These are phyloP conservation scores for Boletus tomentosulus DNA, from an alignment of 768 basidiomycete genomes.

Conservation along the genomic window DNA sequence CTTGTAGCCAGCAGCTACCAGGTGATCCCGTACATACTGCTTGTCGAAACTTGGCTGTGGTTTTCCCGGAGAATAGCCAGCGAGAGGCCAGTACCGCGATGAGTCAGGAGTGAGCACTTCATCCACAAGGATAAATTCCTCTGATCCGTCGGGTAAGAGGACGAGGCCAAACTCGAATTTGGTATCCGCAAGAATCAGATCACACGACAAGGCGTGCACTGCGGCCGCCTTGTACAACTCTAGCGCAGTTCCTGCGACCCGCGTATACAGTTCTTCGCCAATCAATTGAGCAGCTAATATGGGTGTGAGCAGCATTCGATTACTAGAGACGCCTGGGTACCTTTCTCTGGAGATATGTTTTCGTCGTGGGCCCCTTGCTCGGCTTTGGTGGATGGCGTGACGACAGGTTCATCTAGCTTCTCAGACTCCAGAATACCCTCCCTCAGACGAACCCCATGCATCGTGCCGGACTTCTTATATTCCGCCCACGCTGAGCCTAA, in stretches of 20 bases:
- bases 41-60: constrained; percentile 93
- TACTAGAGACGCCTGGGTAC: constrained; percentile 32
- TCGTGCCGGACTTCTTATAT: constrained; percentile 82
- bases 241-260: constrained; percentile 58
- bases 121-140: constrained; percentile 82
- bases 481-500: constrained; percentile 94
- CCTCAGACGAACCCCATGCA: constrained; percentile 80
- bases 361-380: constrained; percentile 93
- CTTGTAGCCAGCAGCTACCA: constrained; percentile 66
- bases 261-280: constrained; percentile 58
- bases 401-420: constrained; percentile 75
- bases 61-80: constrained; percentile 65
- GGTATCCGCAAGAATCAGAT: constrained; percentile 94
- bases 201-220: constrained; percentile 63
- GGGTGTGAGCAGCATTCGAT: not conserved
- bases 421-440: constrained; percentile 79
- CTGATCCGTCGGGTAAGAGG: constrained; percentile 31
- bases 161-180: constrained; percentile 98
- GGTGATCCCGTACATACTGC: constrained; percentile 91
- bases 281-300: constrained; percentile 58
- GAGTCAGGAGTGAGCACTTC: constrained; percentile 98
- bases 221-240: constrained; percentile 72
- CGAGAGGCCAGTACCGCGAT: constrained; percentile 91
- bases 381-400: constrained; percentile 97
- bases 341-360: constrained; percentile 84